Conservation (phyloP, 805 yeast genomes). For the Spathaspora boniae region DNA sequence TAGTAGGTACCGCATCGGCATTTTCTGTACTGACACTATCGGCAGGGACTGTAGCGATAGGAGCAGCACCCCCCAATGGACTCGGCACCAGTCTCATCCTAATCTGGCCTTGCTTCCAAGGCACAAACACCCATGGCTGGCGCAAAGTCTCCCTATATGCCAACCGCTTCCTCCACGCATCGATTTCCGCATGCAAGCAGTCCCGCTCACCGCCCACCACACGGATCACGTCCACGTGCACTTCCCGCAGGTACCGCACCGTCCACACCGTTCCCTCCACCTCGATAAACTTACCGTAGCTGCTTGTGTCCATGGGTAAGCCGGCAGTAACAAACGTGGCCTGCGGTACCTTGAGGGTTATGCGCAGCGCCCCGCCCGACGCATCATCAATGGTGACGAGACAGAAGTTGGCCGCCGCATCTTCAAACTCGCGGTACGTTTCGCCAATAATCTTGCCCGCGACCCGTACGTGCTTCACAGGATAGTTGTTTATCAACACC, state of each 20-base stretch:
- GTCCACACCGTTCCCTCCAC: conserved; percentile 15
- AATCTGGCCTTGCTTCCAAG: too few species aligned
- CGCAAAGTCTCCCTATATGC: conserved; percentile 16
- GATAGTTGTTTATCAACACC: conserved; percentile 30
- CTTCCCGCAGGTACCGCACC: conserved; percentile 6
- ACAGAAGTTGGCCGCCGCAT: conserved; percentile 11
- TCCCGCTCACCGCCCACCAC: conserved; percentile 14
- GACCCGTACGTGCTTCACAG: conserved; percentile 22
- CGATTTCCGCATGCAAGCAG: conserved; percentile 23
- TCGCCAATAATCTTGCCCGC: conserved; percentile 28
- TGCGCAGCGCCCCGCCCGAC: conserved; percentile 26
- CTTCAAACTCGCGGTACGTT: conserved; percentile 11
- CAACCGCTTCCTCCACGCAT: conserved; percentile 26
- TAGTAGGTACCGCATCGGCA: too few species aligned
- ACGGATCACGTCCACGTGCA: conserved; percentile 10
- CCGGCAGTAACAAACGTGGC: conserved; percentile 13
- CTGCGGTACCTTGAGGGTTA: conserved; percentile 19
- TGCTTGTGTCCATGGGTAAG: conserved; percentile 10
- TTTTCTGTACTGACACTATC: too few species aligned
- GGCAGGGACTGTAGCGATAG: too few species aligned
- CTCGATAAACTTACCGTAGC: conserved; percentile 25
- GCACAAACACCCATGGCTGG: conserved; percentile 25
- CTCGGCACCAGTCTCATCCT: too few species aligned
- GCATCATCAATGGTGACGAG: conserved; percentile 31
- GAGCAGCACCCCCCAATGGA: too few species aligned